Base-by-base conservation (phyloP, 768 basidiomycete species). In the Boletus speciosus region DNA sequence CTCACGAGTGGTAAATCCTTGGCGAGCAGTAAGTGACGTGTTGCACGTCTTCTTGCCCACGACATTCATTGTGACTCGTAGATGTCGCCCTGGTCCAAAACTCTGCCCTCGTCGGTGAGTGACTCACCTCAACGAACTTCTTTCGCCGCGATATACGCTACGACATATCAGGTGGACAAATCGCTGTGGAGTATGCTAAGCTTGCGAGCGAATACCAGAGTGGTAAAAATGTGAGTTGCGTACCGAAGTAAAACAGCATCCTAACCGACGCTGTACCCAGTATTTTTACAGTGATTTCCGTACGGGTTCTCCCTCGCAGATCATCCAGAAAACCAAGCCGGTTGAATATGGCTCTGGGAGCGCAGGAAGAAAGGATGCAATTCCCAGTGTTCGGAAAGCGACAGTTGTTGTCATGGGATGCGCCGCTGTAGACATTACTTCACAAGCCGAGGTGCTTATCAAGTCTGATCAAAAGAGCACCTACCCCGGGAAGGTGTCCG, bases 61-160 rank as follows among this genome's bases (percentile, higher is more conserved):
- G 14, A 43, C 11, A 35, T 38, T 59, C 16, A 68, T 23, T 5
- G 15, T 38, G 42, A 37, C 19, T 35, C 35, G 68, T 74, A 78
- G 97, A 99, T 73, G 78, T 96, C 51, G 95, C 92, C 3, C 75
- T 98, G 11, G 80, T 99, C 42, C 81, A 88, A 69, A 98, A 98
- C 63, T 93, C 93, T 3, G 92, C 94, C 25, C 71, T 81, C 14
- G 78, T 94, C 36, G 95, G 93, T 88, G 62, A 61, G 79, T 71
- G 43, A n/a, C 5, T 46, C 32, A 31, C 43, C 23, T 41, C 11
- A 5, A 53, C 6, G 10, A 27, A 52, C 39, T 41, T 45, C 39
- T 41, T 45, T 25, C 40, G 40, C 53, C 14, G 11, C n/a, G 15
- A 39, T 39, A 15, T 25, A 51, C 46, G 39, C 29, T 38, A 38